Conservation (phyloP, 2,329 filamentous ascomycete genomes). For the Fusarium sp. region DNA sequence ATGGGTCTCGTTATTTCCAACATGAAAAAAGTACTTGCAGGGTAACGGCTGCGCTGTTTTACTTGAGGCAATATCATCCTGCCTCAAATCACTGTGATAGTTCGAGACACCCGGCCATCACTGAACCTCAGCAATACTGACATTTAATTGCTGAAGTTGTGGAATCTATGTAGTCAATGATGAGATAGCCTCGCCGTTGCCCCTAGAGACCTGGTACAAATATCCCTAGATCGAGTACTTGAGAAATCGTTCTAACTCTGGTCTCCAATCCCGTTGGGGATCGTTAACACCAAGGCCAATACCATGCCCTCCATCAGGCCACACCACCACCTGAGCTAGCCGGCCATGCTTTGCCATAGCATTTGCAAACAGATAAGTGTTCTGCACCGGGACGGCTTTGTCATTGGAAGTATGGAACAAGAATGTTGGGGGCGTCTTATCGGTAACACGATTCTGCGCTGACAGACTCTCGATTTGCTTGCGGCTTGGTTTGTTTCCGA, state of each 20-base stretch:
- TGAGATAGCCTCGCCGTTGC: background rate
- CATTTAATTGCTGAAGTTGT: no score
- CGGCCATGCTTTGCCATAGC: constrained; percentile 23
- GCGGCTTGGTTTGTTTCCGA: constrained; percentile 10
- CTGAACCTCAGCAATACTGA: no score
- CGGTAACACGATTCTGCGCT: constrained; percentile 20
- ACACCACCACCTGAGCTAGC: constrained; percentile 11
- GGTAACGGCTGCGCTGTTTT: no score
- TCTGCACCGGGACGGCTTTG: constrained; percentile 23
- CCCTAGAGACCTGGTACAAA: background rate
- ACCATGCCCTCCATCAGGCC: constrained; percentile 26
- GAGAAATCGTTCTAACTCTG: constrained; percentile 24
- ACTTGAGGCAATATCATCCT: no score
- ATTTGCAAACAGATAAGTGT: constrained; percentile 22
- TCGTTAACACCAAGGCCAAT: constrained; percentile 25
- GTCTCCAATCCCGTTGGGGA: constrained; percentile 27
- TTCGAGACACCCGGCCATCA: no score
- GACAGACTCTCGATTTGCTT: constrained; percentile 22
- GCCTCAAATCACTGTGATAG: no score
- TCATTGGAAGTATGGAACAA: constrained; percentile 34
- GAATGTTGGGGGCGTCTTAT: constrained; percentile 20
- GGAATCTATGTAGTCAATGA: background rate
- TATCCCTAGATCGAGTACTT: constrained; percentile 25
- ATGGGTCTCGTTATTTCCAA: no score
- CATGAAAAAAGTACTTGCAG: no score